Conservation (phyloP, 257 asterid genomes). For the Gentiana macrophylla region DNA sequence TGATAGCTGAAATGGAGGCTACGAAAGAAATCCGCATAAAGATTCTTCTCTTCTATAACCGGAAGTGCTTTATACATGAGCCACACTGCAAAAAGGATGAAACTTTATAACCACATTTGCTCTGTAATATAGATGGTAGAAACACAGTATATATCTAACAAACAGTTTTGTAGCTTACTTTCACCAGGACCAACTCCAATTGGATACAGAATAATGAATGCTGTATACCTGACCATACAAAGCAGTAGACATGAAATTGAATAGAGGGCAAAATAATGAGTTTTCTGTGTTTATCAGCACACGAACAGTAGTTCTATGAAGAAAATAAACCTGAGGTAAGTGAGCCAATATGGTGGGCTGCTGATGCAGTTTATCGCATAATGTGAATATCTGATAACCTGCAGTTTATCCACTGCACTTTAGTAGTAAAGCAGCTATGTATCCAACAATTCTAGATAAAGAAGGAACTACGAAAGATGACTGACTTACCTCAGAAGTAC, state of each 20-base stretch:
- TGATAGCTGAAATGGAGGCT: constrained; percentile 61
- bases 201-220: constrained; percentile 81
- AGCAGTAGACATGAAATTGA: constrained; percentile 1
- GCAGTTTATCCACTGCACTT: constrained; percentile 2
- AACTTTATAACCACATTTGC: not conserved
- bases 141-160: not conserved
- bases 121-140: not conserved
- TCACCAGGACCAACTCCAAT: constrained; percentile 81
- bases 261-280: no score
- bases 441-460: not conserved
- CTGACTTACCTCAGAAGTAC: constrained; percentile 65
- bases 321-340: constrained; percentile 51
- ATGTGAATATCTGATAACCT: constrained; percentile 81
- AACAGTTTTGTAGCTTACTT: constrained; percentile 45
- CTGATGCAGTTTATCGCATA: constrained; percentile 56
- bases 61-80: constrained; percentile 92
- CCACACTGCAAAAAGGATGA: constrained; percentile 53
- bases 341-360: constrained; percentile 54
- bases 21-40: constrained; percentile 40
- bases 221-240: constrained; percentile 56
- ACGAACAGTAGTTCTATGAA: not conserved
- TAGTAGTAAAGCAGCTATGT: no score
- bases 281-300: not conserved
- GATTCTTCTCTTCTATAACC: constrained; percentile 42
- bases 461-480: constrained; percentile 5